Evolutionary conservation across 2,329 filamentous ascomycete species (phyloP).

Genomic region (Talaromyces sp.): DNA sequence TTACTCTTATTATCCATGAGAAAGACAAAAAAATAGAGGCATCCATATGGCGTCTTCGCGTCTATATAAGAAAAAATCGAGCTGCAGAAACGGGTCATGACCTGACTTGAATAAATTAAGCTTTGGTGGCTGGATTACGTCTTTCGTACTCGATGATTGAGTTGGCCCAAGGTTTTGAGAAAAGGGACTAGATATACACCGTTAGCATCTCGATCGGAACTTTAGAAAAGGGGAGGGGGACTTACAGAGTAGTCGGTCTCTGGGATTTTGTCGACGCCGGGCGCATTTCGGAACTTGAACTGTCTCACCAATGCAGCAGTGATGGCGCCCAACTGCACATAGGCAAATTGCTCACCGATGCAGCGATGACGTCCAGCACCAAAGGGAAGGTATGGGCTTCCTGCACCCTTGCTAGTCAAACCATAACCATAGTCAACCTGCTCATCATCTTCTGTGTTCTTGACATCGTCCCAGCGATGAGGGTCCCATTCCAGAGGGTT

Average conservation of each 20-base stretch:
- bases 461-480: slow-evolving; percentile 53
- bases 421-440: slow-evolving; percentile 61
- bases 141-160: slow-evolving; percentile 71
- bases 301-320: slow-evolving; percentile 58
- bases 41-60: neutral
- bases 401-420: slow-evolving; percentile 56
- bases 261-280: slow-evolving; percentile 54
- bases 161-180: slow-evolving; percentile 68
- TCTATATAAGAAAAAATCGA: neutral
- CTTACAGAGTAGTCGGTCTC: slow-evolving; percentile 61
- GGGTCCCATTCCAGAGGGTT: slow-evolving; percentile 58
- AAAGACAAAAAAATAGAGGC: neutral
- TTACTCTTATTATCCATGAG: neutral
- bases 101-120: neutral
- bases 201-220: neutral
- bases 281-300: slow-evolving; percentile 56
- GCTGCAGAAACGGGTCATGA: neutral
- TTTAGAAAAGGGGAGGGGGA: neutral
- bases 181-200: slow-evolving; percentile 48
- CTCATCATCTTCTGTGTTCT: slow-evolving; percentile 44
- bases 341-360: slow-evolving; percentile 73
- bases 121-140: slow-evolving; percentile 23
- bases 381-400: slow-evolving; percentile 64
- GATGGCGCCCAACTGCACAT: slow-evolving; percentile 64
- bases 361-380: slow-evolving; percentile 69